A percentile compares a stretch with the other conserved stretches of the same genome.
Conservation (phyloP, 306 rosid species). For the Spatholobus suberectus region DNA sequence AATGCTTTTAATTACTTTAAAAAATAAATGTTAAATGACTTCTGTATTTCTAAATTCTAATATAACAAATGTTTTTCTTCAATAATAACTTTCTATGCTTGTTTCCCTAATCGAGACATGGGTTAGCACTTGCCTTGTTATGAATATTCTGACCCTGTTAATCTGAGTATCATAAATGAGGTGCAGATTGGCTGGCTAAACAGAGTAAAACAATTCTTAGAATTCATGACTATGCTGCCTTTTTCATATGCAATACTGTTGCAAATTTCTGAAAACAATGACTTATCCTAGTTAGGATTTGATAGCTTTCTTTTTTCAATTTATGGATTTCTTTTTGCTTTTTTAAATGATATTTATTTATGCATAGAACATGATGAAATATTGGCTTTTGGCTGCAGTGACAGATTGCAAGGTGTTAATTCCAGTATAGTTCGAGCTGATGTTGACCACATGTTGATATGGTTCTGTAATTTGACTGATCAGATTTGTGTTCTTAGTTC, state of each 20-base stretch:
- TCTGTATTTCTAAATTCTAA: neutral
- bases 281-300: neutral
- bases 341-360: neutral
- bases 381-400: slow-evolving; percentile 53
- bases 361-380: slow-evolving; percentile 28
- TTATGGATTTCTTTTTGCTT: neutral
- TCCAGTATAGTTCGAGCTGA: slow-evolving; percentile 43
- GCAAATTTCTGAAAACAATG: slow-evolving; percentile 10
- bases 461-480: slow-evolving; percentile 49
- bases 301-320: neutral
- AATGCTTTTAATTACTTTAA: neutral
- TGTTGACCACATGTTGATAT: slow-evolving; percentile 46
- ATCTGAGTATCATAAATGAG: neutral
- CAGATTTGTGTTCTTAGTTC: slow-evolving; percentile 23
- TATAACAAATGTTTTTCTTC: neutral
- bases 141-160: neutral
- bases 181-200: neutral
- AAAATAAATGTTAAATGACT: neutral
- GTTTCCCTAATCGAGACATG: neutral
- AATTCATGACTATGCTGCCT: neutral
- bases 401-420: slow-evolving; percentile 42
- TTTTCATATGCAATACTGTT: neutral
- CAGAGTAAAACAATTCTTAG: neutral
- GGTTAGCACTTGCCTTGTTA: neutral
- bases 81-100: neutral